Conservation (phyloP, 2,329 filamentous ascomycete genomes). For the Biscogniauxia sp. region DNA sequence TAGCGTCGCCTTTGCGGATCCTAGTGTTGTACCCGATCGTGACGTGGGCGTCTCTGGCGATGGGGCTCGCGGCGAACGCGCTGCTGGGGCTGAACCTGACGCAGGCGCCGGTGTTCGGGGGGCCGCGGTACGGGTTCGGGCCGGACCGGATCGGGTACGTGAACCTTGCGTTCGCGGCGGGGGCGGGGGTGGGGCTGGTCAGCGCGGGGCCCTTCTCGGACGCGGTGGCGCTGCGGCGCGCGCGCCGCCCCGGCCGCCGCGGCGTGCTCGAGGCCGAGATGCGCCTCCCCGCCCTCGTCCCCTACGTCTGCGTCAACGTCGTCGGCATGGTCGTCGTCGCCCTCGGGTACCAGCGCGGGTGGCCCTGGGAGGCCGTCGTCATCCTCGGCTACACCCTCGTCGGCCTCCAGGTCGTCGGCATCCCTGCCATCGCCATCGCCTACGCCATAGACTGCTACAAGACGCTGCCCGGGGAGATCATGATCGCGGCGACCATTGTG, state of each 20-base stretch:
- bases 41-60: conserved; percentile 26
- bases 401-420: conserved; percentile 37
- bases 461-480: conserved; percentile 57
- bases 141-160: conserved; percentile 44
- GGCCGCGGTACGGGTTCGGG: conserved; percentile 44
- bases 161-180: conserved; percentile 44
- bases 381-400: conserved; percentile 42
- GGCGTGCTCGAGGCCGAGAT: conserved; percentile 47
- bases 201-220: conserved; percentile 44
- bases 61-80: conserved; percentile 31
- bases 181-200: conserved; percentile 38
- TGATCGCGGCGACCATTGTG: conserved; percentile 61
- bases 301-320: conserved; percentile 42
- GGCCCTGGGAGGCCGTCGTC: conserved; percentile 46
- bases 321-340: conserved; percentile 45
- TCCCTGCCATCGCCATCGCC: conserved; percentile 55
- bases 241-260: conserved; percentile 32
- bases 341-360: conserved; percentile 43
- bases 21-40: conserved; percentile 34
- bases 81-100: conserved; percentile 51
- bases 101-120: conserved; percentile 44
- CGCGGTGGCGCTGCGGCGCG: conserved; percentile 37
- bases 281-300: conserved; percentile 40
- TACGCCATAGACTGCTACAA: conserved; percentile 64
- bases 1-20: conserved; percentile 28